Base-by-base conservation (phyloP, 1,284 basidiomycete genomes). In the Albatrellus sp. region DNA sequence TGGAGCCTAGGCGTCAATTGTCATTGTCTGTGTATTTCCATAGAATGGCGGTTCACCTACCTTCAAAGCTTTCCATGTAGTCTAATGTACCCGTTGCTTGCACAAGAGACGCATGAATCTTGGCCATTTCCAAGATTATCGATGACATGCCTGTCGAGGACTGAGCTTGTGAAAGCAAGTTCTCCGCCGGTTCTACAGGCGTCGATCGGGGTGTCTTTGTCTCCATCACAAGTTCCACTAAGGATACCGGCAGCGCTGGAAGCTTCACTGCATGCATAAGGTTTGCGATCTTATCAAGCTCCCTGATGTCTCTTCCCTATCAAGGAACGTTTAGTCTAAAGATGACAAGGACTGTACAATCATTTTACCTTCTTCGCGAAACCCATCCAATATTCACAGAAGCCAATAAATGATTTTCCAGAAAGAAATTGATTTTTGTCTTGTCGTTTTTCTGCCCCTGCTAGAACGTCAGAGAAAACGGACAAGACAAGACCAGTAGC, bases 381-480 rank as follows among this genome's bases (percentile, higher is more conserved):
- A 9, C 54, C 52, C 20, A 58, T 51, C 60, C 61, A 62, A 45
- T 71, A 73, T 51, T 85, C 80, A 54, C 81, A 84, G 55, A 81
- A 77, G 3, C 62, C 62, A 10, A 75, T 50, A 52, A 80, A 86
- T 0, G 66, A 63, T 29, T 63, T 67, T 1, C 72, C 74, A 5
- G 59, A 58, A 44, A 73, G 52, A 50, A 79, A 77, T 0, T 38
- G 46, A 1, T 20, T 33, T 10, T 48, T 47, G 46, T 70, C 68
- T 37, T 55, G n/a, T 48, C 70, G 56, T 43, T 57, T 47, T 46
- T 68, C 59, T 0, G 64, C 63, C 19, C 57, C 43, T 0, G 46
- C 50, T 11, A 73, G 57, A 6, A 81, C 46, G 6, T 65, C 60
- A 5, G 57, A 56, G 47, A 72, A 72, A 1, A 64, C 56, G 1